phyloP scores from a whole-genome alignment of 106 monocot genomes.

The Triglochin maritima region DNA sequence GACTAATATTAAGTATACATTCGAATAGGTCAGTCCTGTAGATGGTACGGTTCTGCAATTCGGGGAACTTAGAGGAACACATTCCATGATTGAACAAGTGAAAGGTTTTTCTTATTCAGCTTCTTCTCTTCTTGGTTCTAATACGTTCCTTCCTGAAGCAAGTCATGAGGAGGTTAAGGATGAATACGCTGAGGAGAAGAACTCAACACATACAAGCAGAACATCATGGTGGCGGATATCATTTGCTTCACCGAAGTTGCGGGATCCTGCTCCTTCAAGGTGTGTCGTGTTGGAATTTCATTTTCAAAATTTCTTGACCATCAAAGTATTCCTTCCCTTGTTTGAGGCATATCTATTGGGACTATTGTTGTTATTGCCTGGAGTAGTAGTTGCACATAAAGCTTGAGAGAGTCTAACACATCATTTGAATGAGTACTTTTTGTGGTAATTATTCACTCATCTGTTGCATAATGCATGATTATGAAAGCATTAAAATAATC shows the following conservation, averaged over 20 bases:
- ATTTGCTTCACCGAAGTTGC: constrained; percentile 68
- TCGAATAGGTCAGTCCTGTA: constrained; percentile 78
- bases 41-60: constrained; percentile 62
- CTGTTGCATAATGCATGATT: too few relatives aligned
- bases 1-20: too few relatives aligned
- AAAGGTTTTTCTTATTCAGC: constrained; percentile 95
- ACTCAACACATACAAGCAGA: constrained; percentile 21
- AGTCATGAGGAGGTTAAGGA: constrained; percentile 17
- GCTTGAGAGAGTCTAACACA: too few relatives aligned
- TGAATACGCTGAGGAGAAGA: constrained; percentile 24
- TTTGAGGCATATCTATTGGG: too few relatives aligned
- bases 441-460: too few relatives aligned
- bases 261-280: constrained; percentile 26
- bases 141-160: constrained; percentile 47
- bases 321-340: too few relatives aligned
- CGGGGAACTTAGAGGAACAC: constrained; percentile 62
- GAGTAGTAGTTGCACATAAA: too few relatives aligned
- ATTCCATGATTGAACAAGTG: constrained; percentile 88
- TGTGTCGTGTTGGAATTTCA: too few relatives aligned
- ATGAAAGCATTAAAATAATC: too few relatives aligned
- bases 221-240: constrained; percentile 77
- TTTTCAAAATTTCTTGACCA: too few relatives aligned
- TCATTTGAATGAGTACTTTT: too few relatives aligned
- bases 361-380: too few relatives aligned
- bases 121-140: constrained; percentile 78